phyloP scores from a whole-genome alignment of 2,329 filamentous ascomycete genomes.

The Aspergillus terreus region DNA sequence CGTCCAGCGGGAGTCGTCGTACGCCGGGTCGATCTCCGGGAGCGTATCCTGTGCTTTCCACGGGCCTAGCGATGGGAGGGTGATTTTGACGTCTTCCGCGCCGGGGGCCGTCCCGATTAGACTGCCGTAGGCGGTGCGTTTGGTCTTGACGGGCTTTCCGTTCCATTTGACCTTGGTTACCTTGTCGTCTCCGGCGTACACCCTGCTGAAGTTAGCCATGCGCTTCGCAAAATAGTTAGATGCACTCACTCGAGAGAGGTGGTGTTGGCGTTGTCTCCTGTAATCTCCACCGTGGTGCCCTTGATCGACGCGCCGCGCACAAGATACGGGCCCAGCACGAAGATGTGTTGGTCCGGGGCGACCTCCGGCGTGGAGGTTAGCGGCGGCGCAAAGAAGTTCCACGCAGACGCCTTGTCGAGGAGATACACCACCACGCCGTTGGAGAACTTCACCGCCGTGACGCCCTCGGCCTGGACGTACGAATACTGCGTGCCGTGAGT shows the following conservation, averaged over 20 bases:
- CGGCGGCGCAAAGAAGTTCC: constrained; percentile 55
- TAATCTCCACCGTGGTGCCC: constrained; percentile 31
- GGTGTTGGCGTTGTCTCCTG: constrained; percentile 40
- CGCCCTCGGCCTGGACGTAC: constrained; percentile 47
- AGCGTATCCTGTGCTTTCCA: constrained; percentile 52
- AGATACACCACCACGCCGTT: constrained; percentile 51
- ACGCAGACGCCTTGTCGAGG: constrained; percentile 52
- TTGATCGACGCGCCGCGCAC: constrained; percentile 40
- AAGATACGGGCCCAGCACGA: constrained; percentile 45
- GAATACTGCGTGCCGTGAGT: constrained; percentile 34
- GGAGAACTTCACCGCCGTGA: constrained; percentile 47
- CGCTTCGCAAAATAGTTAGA: not conserved
- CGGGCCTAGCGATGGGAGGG: constrained; percentile 41
- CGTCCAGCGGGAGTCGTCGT: constrained; percentile 52
- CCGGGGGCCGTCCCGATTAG: constrained; percentile 41
- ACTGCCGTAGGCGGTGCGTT: constrained; percentile 44
- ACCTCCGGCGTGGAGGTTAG: constrained; percentile 46
- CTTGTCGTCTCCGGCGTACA: constrained; percentile 39
- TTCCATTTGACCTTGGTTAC: constrained; percentile 47
- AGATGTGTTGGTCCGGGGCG: constrained; percentile 44
- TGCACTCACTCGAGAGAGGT: constrained; percentile 37
- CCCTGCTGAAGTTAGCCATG: constrained; percentile 14
- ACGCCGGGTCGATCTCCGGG: constrained; percentile 44
- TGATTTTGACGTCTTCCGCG: constrained; percentile 37
- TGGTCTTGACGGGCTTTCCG: constrained; percentile 34